phyloP scores from a whole-genome alignment of 2,329 filamentous ascomycete species.

The Cladosporium sp. region DNA sequence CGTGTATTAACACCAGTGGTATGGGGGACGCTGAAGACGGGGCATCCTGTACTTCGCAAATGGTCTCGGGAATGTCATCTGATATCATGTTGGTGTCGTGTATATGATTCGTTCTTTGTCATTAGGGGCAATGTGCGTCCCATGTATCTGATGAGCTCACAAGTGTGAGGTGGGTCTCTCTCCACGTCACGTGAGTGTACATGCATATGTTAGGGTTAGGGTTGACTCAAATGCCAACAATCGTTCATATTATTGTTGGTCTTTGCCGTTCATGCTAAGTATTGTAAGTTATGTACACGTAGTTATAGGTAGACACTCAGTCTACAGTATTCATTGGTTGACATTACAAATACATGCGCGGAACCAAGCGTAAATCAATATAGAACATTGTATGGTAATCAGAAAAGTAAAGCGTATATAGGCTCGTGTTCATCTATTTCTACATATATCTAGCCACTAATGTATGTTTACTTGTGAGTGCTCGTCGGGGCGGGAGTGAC shows the following conservation, averaged over 20 bases:
- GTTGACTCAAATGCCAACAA: neutral
- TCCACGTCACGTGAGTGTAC: neutral
- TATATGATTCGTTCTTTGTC: neutral
- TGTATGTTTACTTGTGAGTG: neutral
- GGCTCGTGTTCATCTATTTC: neutral
- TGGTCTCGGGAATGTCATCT: neutral
- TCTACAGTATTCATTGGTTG: neutral
- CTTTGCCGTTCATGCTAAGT: neutral
- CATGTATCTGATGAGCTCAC: neutral
- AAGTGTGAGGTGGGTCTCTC: neutral
- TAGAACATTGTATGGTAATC: neutral
- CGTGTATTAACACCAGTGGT: neutral
- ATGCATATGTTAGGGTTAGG: neutral
- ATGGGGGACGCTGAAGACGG: neutral
- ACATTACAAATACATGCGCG: neutral
- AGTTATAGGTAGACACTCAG: neutral
- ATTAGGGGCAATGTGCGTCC: neutral
- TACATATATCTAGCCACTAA: neutral
- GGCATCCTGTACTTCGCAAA: neutral
- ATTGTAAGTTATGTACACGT: neutral
- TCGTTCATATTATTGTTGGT: neutral
- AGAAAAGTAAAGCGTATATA: neutral
- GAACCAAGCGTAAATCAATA: neutral
- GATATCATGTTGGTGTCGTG: neutral
- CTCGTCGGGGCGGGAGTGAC: slow-evolving; percentile 18